These are phyloP conservation scores for Pseudogymnoascus sp. DNA, from an alignment of 2,329 filamentous ascomycete genomes.

Conservation along the genomic window DNA sequence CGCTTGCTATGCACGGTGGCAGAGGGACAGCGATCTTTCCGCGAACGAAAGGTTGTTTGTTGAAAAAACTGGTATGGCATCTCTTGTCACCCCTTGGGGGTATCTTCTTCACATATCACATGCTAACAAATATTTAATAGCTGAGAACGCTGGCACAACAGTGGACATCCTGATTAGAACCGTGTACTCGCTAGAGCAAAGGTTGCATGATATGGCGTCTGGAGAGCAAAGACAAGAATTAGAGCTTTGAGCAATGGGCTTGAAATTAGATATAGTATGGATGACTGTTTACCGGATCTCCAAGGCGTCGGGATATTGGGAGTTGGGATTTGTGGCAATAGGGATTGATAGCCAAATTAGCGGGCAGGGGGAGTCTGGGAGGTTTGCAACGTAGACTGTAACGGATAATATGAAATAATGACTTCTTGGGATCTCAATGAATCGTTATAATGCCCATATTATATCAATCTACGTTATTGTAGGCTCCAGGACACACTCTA, in stretches of 20 bases:
- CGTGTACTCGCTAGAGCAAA: slow-evolving; percentile 24
- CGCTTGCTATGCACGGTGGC: slow-evolving; percentile 30
- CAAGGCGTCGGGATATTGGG: not conserved
- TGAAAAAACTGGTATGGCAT: slow-evolving; percentile 32
- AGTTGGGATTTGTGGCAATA: not conserved
- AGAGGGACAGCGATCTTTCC: slow-evolving; percentile 35
- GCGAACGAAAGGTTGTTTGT: slow-evolving; percentile 36
- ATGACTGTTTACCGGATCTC: not conserved
- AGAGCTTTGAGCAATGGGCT: not conserved
- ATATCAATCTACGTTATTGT: not conserved
- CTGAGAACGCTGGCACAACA: slow-evolving; percentile 20
- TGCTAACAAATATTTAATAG: slow-evolving; percentile 14
- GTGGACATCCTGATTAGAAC: slow-evolving; percentile 20
- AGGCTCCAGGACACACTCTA: not conserved
- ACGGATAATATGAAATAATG: not conserved
- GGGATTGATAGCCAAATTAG: not conserved
- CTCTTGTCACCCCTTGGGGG: slow-evolving; percentile 7
- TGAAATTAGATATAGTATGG: not conserved
- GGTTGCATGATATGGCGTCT: slow-evolving; percentile 16
- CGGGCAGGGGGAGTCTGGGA: not conserved
- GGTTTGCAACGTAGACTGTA: not conserved
- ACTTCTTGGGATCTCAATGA: not conserved
- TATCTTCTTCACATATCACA: not conserved
- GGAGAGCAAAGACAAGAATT: not conserved
- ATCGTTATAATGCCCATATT: not conserved